A percentile compares a stretch with the other conserved stretches of the same genome.
Evolutionary conservation across 1,284 basidiomycete genomes (phyloP).

Genomic region (Puccinia brachypodii): DNA sequence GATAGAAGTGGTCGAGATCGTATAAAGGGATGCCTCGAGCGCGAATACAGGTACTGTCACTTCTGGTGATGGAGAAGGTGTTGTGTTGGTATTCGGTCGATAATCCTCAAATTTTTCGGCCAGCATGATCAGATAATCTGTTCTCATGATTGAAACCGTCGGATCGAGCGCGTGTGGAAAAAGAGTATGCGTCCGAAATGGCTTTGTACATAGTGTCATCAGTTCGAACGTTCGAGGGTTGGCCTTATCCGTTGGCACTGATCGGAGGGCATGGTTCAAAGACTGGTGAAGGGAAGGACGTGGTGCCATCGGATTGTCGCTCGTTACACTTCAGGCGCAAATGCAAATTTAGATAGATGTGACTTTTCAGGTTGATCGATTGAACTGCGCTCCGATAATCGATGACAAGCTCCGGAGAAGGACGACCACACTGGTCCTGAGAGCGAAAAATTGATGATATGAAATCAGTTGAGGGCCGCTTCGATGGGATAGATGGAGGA

Average conservation of each 20-base stretch:
- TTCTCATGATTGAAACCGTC: neutral
- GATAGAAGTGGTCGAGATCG: neutral
- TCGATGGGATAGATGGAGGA: too few relatives aligned
- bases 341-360: too few relatives aligned
- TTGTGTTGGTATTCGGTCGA: neutral
- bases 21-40: conserved; percentile 21
- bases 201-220: conserved; percentile 66
- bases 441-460: too few relatives aligned
- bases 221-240: neutral
- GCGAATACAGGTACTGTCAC: conserved; percentile 36
- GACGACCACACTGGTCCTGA: too few relatives aligned
- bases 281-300: conserved; percentile 4
- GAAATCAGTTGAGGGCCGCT: too few relatives aligned
- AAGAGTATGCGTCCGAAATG: conserved; percentile 66
- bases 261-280: neutral
- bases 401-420: too few relatives aligned
- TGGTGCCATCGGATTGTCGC: neutral
- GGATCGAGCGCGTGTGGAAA: conserved; percentile 67
- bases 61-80: neutral
- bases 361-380: too few relatives aligned
- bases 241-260: neutral
- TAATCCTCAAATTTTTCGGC: conserved; percentile 14
- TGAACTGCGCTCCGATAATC: too few relatives aligned
- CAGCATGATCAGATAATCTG: conserved; percentile 34
- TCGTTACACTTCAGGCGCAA: neutral